Evolutionary conservation across 495 filamentous ascomycete genomes (phyloP), one percentile per base, ranked within the genome.

Genomic region (Aspergillus taichungensis): DNA sequence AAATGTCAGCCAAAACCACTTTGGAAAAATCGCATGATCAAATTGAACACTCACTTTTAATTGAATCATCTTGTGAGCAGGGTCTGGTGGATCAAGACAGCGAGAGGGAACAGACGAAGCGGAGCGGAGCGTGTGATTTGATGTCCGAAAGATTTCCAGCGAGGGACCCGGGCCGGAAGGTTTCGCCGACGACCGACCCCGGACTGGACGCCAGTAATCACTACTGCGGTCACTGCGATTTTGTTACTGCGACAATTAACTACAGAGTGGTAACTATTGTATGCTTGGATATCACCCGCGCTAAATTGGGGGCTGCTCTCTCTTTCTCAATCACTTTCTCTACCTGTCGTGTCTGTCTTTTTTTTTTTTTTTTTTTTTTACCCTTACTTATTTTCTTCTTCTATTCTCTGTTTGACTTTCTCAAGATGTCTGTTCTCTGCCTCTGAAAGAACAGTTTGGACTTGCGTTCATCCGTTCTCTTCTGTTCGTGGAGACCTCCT

Each of bases 31-130:
- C 5, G 13, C 11, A 9, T 30, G 7, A 28, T 11, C 27, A 1
- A 2, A 43, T 44, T n/a, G 10, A 13, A 7, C 13, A 27, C 45
- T 37, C 57, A 92, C 92, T 88, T 98, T 98, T 73, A 98, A 74
- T 77, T 97, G 92, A 64, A 98, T 94, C 92, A 98, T 98, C 61
- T 64, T 85, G 78, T 59, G 54, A 54, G 64, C 58, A 52, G 67
- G 52, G 43, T 49, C 37, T 40, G 43, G 47, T 28, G 29, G 32
- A 34, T 36, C 24, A 18, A 42, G 32, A 40, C 24, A 40, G 30
- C 33, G 29, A 41, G 30, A 45, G 42, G 34, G 39, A 37, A 24
- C 49, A 46, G 54, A 50, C 43, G 37, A 27, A 29, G 38, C 32
- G 18, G 32, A 31, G 46, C 11, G 13, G 47, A 12, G 36, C 34